Conservation (phyloP, 768 basidiomycete genomes). For the Collybiopsis confluens region DNA sequence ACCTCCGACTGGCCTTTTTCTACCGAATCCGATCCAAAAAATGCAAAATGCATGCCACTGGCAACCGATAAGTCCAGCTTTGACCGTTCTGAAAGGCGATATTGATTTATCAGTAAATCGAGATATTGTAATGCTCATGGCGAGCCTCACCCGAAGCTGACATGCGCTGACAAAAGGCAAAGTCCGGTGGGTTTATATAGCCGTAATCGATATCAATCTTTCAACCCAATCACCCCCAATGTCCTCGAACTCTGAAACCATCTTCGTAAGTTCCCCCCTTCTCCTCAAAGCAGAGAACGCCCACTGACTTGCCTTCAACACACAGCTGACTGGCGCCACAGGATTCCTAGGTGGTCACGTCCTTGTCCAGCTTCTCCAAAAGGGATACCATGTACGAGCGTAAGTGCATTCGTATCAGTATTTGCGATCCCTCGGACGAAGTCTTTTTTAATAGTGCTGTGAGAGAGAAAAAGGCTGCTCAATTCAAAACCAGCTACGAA, state of each 20-base stretch:
- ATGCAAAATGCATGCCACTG: no score
- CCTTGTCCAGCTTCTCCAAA: background rate
- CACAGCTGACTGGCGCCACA: constrained; percentile 4
- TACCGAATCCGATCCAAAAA: no score
- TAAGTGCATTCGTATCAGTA: background rate
- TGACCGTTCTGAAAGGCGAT: no score
- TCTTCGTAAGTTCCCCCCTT: background rate
- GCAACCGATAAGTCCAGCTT: no score
- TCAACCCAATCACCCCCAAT: no score
- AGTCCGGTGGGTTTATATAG: no score
- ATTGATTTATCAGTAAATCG: no score
- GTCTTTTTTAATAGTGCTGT: background rate
- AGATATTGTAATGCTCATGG: no score
- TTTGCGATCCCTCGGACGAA: background rate
- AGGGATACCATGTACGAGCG: constrained; percentile 7
- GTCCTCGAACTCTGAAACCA: background rate
- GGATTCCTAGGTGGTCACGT: constrained; percentile 8
- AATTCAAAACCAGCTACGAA: constrained; percentile 2
- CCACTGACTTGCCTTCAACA: background rate
- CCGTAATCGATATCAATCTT: no score
- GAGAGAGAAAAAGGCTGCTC: constrained; percentile 2
- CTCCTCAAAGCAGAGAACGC: background rate
- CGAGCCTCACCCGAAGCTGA: no score
- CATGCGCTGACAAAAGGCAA: no score
- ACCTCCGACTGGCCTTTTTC: no score